phyloP scores from a whole-genome alignment of 805 yeast species.

The Nakazawaea sp. region DNA sequence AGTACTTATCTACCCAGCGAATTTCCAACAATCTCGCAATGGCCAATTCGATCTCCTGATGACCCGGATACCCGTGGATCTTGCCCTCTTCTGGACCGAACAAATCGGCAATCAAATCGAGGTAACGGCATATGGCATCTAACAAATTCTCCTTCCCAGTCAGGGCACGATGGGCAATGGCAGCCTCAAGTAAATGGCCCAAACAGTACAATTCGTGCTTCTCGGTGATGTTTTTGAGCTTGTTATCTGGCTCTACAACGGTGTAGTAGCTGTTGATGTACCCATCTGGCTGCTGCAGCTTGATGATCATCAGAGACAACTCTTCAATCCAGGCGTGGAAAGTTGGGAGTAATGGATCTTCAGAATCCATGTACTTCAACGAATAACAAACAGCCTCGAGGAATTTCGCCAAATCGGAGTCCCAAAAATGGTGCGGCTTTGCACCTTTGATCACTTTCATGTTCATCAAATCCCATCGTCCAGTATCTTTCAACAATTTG shows the following conservation, averaged over 20 bases:
- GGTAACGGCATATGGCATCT: slow-evolving; percentile 15
- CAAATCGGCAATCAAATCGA: slow-evolving; percentile 14
- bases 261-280: slow-evolving; percentile 19
- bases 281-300: slow-evolving; percentile 20
- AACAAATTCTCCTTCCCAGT: slow-evolving; percentile 15
- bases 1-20: slow-evolving; percentile 14
- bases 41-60: slow-evolving; percentile 21
- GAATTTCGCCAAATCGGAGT: slow-evolving; percentile 20
- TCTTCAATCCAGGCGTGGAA: slow-evolving; percentile 16
- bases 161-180: slow-evolving; percentile 17
- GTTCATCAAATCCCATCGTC: slow-evolving; percentile 18
- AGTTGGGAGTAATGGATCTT: slow-evolving; percentile 6
- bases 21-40: slow-evolving; percentile 16
- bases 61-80: slow-evolving; percentile 21
- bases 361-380: slow-evolving; percentile 14
- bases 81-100: slow-evolving; percentile 17
- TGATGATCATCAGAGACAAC: slow-evolving; percentile 14
- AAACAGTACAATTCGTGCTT: slow-evolving; percentile 15
- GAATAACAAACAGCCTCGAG: slow-evolving; percentile 17
- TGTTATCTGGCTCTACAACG: slow-evolving; percentile 14
- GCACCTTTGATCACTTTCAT: slow-evolving; percentile 12
- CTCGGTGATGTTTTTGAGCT: slow-evolving; percentile 12
- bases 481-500: slow-evolving; percentile 14
- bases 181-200: slow-evolving; percentile 21
- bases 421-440: slow-evolving; percentile 21